Conservation (phyloP, 441 rosid species). For the Raphanus hybrid region DNA sequence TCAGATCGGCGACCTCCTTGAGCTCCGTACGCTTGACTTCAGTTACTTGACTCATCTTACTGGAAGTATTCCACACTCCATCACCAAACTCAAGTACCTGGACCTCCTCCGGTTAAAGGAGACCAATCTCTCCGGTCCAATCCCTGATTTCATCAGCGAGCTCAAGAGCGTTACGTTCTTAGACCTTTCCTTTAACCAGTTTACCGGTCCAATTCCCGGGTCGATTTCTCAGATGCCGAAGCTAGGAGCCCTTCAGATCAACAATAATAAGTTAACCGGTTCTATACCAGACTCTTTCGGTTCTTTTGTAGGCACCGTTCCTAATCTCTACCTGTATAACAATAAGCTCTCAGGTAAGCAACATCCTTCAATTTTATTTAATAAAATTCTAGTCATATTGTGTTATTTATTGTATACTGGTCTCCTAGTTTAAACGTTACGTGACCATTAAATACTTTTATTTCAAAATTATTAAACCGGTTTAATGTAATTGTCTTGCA, state of each 20-base stretch:
- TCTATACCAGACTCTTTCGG: conserved; percentile 68
- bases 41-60: conserved; percentile 62
- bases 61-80: conserved; percentile 48
- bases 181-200: conserved; percentile 26
- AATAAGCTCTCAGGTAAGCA: conserved; percentile 62
- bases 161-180: conserved; percentile 56
- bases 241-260: conserved; percentile 57
- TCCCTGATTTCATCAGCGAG: conserved; percentile 59
- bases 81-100: conserved; percentile 59
- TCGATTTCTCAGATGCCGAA: conserved; percentile 63
- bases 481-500: conserved; percentile 7
- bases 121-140: conserved; percentile 57
- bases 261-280: conserved; percentile 66
- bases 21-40: conserved; percentile 56
- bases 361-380: not conserved
- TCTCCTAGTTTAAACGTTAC: not conserved
- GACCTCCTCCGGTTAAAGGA: conserved; percentile 53
- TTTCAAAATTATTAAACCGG: not conserved
- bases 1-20: conserved; percentile 63
- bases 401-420: not conserved
- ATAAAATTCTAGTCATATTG: not conserved
- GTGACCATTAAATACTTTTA: not conserved
- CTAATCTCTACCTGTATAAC: conserved; percentile 62
- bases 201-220: conserved; percentile 43
- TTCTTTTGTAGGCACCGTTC: conserved; percentile 44